Base-by-base conservation (phyloP, 2,329 filamentous ascomycete species). In the Ceratocystis ficicola region DNA sequence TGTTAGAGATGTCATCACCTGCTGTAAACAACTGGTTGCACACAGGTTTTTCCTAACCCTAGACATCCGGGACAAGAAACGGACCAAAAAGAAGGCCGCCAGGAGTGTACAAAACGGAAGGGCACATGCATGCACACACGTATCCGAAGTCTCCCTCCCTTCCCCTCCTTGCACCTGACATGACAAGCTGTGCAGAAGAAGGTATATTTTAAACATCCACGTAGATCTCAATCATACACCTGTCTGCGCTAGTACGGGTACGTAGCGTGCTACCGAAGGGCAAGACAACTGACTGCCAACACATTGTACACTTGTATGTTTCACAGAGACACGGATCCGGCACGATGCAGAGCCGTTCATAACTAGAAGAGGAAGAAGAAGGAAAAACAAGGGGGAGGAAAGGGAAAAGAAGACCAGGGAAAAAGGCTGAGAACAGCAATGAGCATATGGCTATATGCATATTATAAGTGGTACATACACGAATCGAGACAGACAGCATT, bases 211-310 rank as follows among this genome's bases (percentile, higher is more conserved):
- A 41, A 41, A 1, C 36, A 41, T 3, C 36, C 36, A 15, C 10
- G 10, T 41, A 41, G 4, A 12, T 41, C 36, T 3, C 36, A 15
- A 41, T 41, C 10, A 41, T 41, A 41, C 36, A 15, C 36, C 36
- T 10, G 10, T n/a, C 30, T 32, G 28, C 15, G 17, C 1, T 22
- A 59, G 10, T 10, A 59, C 25, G 3, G 22, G 55, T 5, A 2
- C n/a, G 55, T 32, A 32, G 55, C 12, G 36, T 41, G 36, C 36
- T 41, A 59, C 25, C 55, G 32, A 32, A 59, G 32, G 30, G 55
- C 28, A 30, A 59, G 55, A 59, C 55, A 59, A 17, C n/a, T 20
- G 25, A n/a, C 55, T 59, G 55, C 55, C 55, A 59, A 32, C 55
- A 59, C 55, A 59, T 59, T 59, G 55, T 3, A 32, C 55, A 59